phyloP scores from a whole-genome alignment of 2,329 filamentous ascomycete genomes.

The Penicillium griseofulvum region DNA sequence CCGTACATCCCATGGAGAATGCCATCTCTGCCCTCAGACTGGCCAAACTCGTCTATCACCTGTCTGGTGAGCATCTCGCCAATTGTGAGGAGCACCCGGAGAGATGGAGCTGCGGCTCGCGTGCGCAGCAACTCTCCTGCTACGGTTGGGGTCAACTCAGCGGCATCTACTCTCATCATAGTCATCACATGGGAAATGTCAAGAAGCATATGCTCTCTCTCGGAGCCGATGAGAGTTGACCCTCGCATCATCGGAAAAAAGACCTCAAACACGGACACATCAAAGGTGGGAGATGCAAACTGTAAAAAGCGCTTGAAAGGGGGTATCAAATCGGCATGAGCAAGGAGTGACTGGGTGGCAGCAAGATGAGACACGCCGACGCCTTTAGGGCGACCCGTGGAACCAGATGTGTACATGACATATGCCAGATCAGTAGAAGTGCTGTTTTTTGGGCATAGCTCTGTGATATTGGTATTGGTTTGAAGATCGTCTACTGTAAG shows the following conservation, averaged over 20 bases:
- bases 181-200: constrained; percentile 69
- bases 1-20: constrained; percentile 93
- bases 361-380: constrained; percentile 78
- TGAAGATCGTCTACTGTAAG: constrained; percentile 24
- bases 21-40: constrained; percentile 50
- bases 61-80: constrained; percentile 85
- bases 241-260: constrained; percentile 82
- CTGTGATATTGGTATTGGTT: not conserved
- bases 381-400: constrained; percentile 84
- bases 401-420: constrained; percentile 91
- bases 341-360: constrained; percentile 76
- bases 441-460: constrained; percentile 2
- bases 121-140: constrained; percentile 70
- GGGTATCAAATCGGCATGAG: constrained; percentile 76
- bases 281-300: constrained; percentile 89
- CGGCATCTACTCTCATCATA: constrained; percentile 70
- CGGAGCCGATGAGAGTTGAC: constrained; percentile 68
- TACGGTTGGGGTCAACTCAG: constrained; percentile 86
- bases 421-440: constrained; percentile 62
- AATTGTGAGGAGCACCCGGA: constrained; percentile 77
- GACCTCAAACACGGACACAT: constrained; percentile 92
- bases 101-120: constrained; percentile 63
- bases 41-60: constrained; percentile 77
- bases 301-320: constrained; percentile 77
- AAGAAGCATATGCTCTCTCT: constrained; percentile 67